Percentiles rank a stretch among this genome's conserved stretches.
Evolutionary conservation across 768 basidiomycete species (phyloP).

Genomic region (Xerocomus spinulosus): DNA sequence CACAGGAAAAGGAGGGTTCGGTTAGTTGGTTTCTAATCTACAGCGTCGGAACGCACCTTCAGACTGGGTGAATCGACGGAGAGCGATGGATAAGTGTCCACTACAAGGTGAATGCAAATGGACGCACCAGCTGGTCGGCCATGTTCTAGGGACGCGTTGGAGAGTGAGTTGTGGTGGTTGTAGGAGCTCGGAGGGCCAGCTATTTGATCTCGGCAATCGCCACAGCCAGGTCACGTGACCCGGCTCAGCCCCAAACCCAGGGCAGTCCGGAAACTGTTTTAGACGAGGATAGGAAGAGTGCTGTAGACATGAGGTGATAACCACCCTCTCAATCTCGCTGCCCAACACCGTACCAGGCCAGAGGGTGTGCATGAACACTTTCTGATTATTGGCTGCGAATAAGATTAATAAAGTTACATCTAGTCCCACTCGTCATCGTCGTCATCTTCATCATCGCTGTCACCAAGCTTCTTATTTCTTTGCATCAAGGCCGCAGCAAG

Average conservation of each 20-base stretch:
- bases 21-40: neutral
- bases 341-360: no score
- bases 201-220: conserved; percentile 34
- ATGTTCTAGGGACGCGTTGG: conserved; percentile 32
- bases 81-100: conserved; percentile 14
- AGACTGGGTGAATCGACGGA: conserved; percentile 37
- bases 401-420: conserved; percentile 6
- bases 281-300: neutral
- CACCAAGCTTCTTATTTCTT: conserved; percentile 83
- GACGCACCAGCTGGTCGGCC: conserved; percentile 56
- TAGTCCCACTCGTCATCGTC: conserved; percentile 65
- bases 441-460: conserved; percentile 78
- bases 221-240: conserved; percentile 23
- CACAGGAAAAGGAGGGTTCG: neutral
- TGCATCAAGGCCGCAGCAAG: conserved; percentile 79
- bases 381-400: conserved; percentile 10
- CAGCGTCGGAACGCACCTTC: conserved; percentile 43
- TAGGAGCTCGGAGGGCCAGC: neutral
- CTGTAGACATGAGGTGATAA: neutral
- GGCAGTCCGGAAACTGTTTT: neutral
- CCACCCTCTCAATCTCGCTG: no score
- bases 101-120: conserved; percentile 5
- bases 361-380: neutral
- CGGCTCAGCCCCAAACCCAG: conserved; percentile 15
- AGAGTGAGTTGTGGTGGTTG: neutral